phyloP scores from a whole-genome alignment of 495 filamentous ascomycete species.

The Annulohypoxylon stygium region DNA sequence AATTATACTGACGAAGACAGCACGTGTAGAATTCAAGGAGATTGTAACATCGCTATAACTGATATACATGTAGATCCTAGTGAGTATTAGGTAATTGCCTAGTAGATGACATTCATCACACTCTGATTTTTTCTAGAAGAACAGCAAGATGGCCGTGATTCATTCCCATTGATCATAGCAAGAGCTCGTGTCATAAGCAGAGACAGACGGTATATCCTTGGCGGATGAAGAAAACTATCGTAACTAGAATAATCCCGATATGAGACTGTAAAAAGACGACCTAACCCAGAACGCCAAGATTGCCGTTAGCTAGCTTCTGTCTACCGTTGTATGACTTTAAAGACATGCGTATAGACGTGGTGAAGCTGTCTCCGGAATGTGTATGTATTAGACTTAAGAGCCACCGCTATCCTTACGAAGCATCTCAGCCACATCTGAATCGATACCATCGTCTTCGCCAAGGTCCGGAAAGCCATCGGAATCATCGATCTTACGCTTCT shows the following conservation, averaged over 20 bases:
- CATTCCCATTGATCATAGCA: conserved; percentile 2
- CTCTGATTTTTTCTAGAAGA: not conserved
- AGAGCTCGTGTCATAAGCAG: conserved; percentile 1
- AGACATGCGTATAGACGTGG: not conserved
- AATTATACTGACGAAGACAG: not conserved
- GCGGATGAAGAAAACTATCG: not conserved
- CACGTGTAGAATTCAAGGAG: not conserved
- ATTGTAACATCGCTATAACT: not conserved
- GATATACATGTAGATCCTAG: too few relatives aligned
- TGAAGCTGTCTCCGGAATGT: not conserved
- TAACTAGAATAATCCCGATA: not conserved
- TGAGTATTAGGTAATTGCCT: conserved; percentile 10
- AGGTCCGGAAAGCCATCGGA: conserved; percentile 77
- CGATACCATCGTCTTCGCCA: conserved; percentile 77
- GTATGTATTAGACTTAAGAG: not conserved
- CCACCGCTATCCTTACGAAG: conserved; percentile 66
- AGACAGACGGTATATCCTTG: not conserved
- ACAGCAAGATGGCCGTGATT: not conserved
- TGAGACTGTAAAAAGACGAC: not conserved
- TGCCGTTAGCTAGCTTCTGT: conserved; percentile 1
- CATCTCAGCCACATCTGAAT: conserved; percentile 86
- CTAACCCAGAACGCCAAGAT: conserved; percentile 11
- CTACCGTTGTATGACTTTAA: not conserved
- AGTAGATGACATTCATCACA: not conserved
- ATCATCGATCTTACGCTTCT: conserved; percentile 79